A percentile compares a stretch with the other conserved stretches of the same genome.
These are phyloP conservation scores for Hypoxylon sp. DNA, from an alignment of 2,329 filamentous ascomycete genomes.

Conservation along the genomic window DNA sequence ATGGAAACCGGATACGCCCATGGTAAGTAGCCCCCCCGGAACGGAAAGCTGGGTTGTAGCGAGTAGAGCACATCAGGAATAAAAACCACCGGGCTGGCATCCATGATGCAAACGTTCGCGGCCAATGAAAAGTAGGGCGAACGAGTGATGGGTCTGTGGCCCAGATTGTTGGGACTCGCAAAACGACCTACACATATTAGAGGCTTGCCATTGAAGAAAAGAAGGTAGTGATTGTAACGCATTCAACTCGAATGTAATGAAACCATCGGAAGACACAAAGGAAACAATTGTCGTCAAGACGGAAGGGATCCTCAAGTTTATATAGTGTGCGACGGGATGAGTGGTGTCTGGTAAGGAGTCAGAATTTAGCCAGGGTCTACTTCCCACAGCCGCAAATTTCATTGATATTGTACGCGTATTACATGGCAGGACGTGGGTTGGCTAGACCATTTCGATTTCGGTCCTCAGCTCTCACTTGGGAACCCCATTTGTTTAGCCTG, in stretches of 20 bases:
- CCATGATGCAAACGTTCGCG: constrained; percentile 5
- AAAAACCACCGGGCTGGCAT: constrained; percentile 13
- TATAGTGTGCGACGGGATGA: constrained; percentile 23
- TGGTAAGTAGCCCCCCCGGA: constrained; percentile 15
- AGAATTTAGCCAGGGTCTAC: constrained; percentile 25
- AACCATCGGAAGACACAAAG: constrained; percentile 22
- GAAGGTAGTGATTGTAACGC: constrained; percentile 22
- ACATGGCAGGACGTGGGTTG: constrained; percentile 8
- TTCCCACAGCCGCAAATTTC: constrained; percentile 8
- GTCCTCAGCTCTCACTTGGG: constrained; percentile 21
- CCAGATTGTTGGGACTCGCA: constrained; percentile 33
- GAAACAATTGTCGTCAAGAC: constrained; percentile 7
- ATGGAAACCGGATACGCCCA: constrained; percentile 13
- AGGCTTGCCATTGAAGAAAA: constrained; percentile 14
- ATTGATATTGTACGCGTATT: constrained; percentile 6
- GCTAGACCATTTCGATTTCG: constrained; percentile 19
- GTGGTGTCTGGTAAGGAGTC: constrained; percentile 11
- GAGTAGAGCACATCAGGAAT: constrained; percentile 24
- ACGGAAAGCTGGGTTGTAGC: constrained; percentile 20
- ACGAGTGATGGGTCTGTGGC: constrained; percentile 16
- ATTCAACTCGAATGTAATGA: constrained; percentile 28
- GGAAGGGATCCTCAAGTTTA: constrained; percentile 25
- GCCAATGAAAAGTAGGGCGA: constrained; percentile 36
- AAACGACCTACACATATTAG: too few relatives aligned
- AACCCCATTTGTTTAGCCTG: constrained; percentile 23